These are phyloP conservation scores for Gloeophyllum trabeum DNA, from an alignment of 768 basidiomycete genomes.

Conservation along the genomic window DNA sequence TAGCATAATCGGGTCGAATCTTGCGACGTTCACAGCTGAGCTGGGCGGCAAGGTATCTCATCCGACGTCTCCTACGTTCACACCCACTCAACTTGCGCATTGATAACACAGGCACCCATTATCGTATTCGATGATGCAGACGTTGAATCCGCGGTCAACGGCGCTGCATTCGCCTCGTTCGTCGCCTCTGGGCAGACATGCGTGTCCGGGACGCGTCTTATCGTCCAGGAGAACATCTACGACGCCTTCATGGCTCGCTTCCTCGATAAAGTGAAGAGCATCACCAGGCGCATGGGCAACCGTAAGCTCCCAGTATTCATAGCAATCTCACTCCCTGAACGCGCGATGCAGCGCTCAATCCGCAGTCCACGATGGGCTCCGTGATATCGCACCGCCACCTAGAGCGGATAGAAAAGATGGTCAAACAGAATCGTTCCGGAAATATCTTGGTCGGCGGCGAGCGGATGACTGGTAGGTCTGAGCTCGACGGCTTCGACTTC, in stretches of 20 bases:
- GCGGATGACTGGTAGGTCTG: constrained; percentile 49
- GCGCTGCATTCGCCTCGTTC: constrained; percentile 75
- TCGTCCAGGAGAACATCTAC: constrained; percentile 62
- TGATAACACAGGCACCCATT: constrained; percentile 52
- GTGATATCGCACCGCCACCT: constrained; percentile 63
- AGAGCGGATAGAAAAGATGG: constrained; percentile 47
- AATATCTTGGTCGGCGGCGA: constrained; percentile 52
- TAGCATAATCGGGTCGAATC: constrained; percentile 59
- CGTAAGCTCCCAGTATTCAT: constrained; percentile 33
- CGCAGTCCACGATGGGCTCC: constrained; percentile 66
- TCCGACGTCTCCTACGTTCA: neutral
- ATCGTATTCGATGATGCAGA: constrained; percentile 75
- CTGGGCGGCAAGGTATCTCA: constrained; percentile 67
- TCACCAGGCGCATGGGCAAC: constrained; percentile 63
- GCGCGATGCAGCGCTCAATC: constrained; percentile 45
- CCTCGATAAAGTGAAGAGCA: constrained; percentile 48
- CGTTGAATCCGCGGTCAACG: constrained; percentile 64
- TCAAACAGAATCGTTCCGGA: constrained; percentile 31
- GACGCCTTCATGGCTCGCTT: constrained; percentile 54
- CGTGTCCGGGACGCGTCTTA: constrained; percentile 80
- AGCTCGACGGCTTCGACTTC: constrained; percentile 64
- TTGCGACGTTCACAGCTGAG: constrained; percentile 73
- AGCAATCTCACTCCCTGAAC: neutral
- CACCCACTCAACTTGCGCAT: constrained; percentile 3
- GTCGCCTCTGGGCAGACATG: constrained; percentile 86